Evolutionary conservation across 2,329 filamentous ascomycete species (phyloP).

Genomic region (Neobulgaria alba): DNA sequence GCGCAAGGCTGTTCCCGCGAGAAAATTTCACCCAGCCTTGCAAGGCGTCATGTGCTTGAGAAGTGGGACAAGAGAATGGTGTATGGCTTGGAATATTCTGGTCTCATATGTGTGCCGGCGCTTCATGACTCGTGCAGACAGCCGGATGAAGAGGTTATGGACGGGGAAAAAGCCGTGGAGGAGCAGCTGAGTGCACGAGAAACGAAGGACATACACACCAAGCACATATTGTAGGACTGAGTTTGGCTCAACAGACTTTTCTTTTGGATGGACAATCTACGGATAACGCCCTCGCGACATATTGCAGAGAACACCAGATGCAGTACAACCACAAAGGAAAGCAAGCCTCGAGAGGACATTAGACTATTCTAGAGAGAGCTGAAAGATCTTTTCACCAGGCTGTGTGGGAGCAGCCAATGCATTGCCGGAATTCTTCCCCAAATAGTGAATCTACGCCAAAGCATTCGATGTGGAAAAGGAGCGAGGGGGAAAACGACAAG

Average conservation of each 20-base stretch:
- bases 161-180: too few relatives aligned
- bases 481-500: conserved; percentile 2
- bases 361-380: conserved; percentile 26
- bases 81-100: too few relatives aligned
- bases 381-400: conserved; percentile 11
- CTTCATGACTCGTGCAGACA: too few relatives aligned
- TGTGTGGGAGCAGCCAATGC: conserved; percentile 8
- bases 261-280: conserved; percentile 1
- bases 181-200: too few relatives aligned
- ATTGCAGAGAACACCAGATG: conserved; percentile 5
- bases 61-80: too few relatives aligned
- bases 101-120: too few relatives aligned
- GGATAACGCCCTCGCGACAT: neutral
- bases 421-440: conserved; percentile 3
- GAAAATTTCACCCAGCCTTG: too few relatives aligned
- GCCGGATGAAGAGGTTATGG: too few relatives aligned
- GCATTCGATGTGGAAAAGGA: conserved; percentile 5
- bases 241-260: neutral
- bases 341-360: conserved; percentile 20
- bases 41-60: too few relatives aligned
- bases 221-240: too few relatives aligned
- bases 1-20: too few relatives aligned
- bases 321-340: conserved; percentile 15
- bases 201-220: too few relatives aligned
- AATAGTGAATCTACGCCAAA: conserved; percentile 9